Percentiles rank a stretch among this genome's conserved stretches.
phyloP scores from a whole-genome alignment of 495 filamentous ascomycete genomes.

The Eremomyces bilateralis region DNA sequence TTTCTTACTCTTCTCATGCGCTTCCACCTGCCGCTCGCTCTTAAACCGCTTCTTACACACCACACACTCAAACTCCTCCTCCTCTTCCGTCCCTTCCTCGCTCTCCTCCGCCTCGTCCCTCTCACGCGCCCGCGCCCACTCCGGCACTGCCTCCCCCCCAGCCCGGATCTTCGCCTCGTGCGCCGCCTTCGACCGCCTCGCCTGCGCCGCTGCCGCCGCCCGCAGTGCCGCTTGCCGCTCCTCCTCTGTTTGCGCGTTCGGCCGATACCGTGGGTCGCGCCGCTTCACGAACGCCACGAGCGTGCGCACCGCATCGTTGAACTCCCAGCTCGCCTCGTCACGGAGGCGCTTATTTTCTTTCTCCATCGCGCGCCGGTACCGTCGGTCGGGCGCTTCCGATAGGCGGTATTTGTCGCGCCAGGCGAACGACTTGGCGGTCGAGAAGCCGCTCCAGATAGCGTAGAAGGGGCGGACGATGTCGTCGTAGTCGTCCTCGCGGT shows the following conservation, averaged over 20 bases:
- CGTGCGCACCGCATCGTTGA: constrained; percentile 77
- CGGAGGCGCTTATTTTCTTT: constrained; percentile 82
- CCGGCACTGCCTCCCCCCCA: constrained; percentile 33
- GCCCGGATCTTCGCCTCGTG: constrained; percentile 50
- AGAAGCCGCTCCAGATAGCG: constrained; percentile 55
- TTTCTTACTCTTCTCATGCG: constrained; percentile 95
- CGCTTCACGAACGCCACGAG: constrained; percentile 84
- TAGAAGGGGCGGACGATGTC: constrained; percentile 64
- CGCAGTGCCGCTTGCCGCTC: constrained; percentile 62
- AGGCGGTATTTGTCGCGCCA: constrained; percentile 74
- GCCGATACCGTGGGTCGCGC: constrained; percentile 63
- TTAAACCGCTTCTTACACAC: constrained; percentile 86
- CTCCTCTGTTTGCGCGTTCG: constrained; percentile 40
- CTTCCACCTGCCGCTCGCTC: constrained; percentile 73
- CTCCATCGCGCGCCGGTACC: constrained; percentile 67
- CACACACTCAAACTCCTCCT: constrained; percentile 63
- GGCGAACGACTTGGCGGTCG: constrained; percentile 63
- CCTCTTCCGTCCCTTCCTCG: constrained; percentile 27
- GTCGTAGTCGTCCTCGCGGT: constrained; percentile 42
- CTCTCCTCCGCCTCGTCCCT: constrained; percentile 33
- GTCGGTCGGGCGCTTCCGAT: constrained; percentile 71
- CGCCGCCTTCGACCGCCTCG: constrained; percentile 61
- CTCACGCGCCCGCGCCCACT: constrained; percentile 48
- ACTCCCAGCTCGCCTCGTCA: constrained; percentile 64
- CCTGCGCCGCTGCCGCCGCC: constrained; percentile 62